Conservation (phyloP, 2,329 filamentous ascomycete species). For the Atkinsonella hypoxylon region DNA sequence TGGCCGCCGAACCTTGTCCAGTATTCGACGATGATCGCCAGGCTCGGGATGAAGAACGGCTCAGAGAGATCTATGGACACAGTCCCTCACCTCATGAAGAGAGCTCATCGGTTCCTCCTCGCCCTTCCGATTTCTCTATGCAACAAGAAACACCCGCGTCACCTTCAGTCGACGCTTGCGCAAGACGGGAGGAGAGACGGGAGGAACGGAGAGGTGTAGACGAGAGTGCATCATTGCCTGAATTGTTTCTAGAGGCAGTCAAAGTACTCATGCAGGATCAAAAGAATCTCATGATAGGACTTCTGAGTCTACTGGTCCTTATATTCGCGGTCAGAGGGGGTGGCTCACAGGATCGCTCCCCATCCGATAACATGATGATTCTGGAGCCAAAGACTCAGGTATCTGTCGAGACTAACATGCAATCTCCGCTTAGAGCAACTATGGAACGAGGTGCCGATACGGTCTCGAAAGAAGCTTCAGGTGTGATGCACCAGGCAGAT, state of each 20-base stretch:
- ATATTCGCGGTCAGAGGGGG: conserved; percentile 31
- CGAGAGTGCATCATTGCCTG: conserved; percentile 36
- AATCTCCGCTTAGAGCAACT: not conserved
- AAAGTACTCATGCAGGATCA: conserved; percentile 43
- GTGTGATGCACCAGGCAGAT: conserved; percentile 8
- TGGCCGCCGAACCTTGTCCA: conserved; percentile 5
- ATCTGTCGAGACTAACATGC: not conserved
- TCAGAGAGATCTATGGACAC: conserved; percentile 43
- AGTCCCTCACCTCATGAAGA: conserved; percentile 11
- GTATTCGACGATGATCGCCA: conserved; percentile 22
- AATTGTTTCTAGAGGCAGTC: conserved; percentile 41
- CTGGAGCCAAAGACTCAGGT: not conserved
- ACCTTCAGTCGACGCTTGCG: conserved; percentile 15
- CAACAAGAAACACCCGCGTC: conserved; percentile 10
- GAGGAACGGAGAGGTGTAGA: conserved; percentile 18
- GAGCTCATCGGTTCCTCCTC: conserved; percentile 6
- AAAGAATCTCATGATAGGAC: conserved; percentile 46
- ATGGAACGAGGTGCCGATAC: conserved; percentile 7
- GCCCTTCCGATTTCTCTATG: conserved; percentile 5
- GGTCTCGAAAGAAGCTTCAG: conserved; percentile 16
- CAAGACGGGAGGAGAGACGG: conserved; percentile 19
- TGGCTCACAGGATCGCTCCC: conserved; percentile 8
- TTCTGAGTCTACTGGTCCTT: conserved; percentile 41
- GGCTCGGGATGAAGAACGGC: conserved; percentile 35
- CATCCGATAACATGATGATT: not conserved